Evolutionary conservation across 2,329 filamentous ascomycete genomes (phyloP), one percentile per base, ranked within the genome.

Genomic region (Lomentospora prolificans): DNA sequence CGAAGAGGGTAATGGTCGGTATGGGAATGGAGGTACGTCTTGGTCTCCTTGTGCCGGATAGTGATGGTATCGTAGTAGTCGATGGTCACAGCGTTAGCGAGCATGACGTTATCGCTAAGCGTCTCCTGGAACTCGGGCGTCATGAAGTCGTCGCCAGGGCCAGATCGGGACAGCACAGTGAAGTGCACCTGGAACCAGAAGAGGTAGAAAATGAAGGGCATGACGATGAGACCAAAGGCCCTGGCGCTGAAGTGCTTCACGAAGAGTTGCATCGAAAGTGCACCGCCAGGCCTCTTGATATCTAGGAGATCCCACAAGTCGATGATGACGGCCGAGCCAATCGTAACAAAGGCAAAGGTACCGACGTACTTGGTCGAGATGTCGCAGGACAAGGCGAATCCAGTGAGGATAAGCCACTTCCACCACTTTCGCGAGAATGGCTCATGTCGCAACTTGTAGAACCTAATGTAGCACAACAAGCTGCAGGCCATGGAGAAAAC

Each of bases 171-270:
- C 60, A 99, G 79, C 64, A 99, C 89, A 48, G 89, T 80, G 70
- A 99, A 99, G 74, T 99, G 94, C 28, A 99, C 91, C 78, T 99
- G 94, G 85, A 99, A 99, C 94, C 94, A 99, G 79, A 99, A 97
- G 50, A 99, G 82, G 72, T 99, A 99, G 73, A 99, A 95, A 66
- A 97, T 78, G 78, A 99, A 96, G 12, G 94, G 94, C 62, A 97
- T 82, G 62, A 96, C 69, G 63, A 97, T 89, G 56, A 99, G 77
- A 12, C 88, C 91, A 60, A 95, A 76, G n/a, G 85, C 82, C 54
- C 94, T 88, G 60, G 94, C 94, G 39, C 76, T 81, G 68, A 99
- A 95, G 72, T 99, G 94, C 75, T 95, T 92, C 61, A 78, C 82
- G 68, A 96, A 97, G 44, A 88, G 79, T 51, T 81, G 76, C 63